Evolutionary conservation across 805 yeast genomes (phyloP).

Genomic region (Ascoidea asiatica): DNA sequence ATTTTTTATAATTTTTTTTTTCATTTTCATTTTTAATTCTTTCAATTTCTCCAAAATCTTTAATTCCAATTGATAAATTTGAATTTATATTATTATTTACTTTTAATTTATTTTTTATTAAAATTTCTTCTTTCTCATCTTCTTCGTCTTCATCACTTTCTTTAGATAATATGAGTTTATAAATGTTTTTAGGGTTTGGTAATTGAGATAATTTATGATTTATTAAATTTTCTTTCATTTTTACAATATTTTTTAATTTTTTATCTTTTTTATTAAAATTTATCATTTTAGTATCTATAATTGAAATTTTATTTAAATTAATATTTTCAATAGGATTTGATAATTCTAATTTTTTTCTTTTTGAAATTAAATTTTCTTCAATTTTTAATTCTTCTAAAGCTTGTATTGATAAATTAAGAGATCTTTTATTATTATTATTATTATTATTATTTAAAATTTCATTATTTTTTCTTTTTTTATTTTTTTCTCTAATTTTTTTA

Average conservation of each 20-base stretch:
- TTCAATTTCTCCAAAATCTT: slow-evolving; percentile 12
- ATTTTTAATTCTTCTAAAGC: slow-evolving; percentile 1
- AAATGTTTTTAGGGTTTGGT: slow-evolving; percentile 33
- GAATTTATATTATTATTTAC: not conserved
- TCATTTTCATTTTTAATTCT: slow-evolving; percentile 9
- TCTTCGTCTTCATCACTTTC: slow-evolving; percentile 16
- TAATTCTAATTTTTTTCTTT: slow-evolving; percentile 23
- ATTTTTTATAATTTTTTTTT: slow-evolving; percentile 9
- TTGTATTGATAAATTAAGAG: slow-evolving; percentile 14
- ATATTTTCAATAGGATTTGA: slow-evolving; percentile 21
- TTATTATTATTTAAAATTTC: slow-evolving; percentile 12
- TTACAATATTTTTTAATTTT: not conserved
- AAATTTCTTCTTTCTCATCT: slow-evolving; percentile 3
- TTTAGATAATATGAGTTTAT: slow-evolving; percentile 24
- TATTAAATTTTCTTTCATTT: not conserved
- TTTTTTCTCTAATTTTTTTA: slow-evolving; percentile 27
- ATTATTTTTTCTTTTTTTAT: slow-evolving; percentile 16
- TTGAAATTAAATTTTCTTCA: slow-evolving; percentile 14
- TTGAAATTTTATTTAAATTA: slow-evolving; percentile 13
- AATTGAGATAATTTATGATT: slow-evolving; percentile 17
- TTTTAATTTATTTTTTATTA: not conserved
- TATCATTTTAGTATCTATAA: slow-evolving; percentile 3
- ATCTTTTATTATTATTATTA: slow-evolving; percentile 17
- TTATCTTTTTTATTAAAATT: not conserved
- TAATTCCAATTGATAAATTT: not conserved